These are phyloP conservation scores for Flaveria floridana DNA, from an alignment of 140 eudicot genomes.

Conservation along the genomic window DNA sequence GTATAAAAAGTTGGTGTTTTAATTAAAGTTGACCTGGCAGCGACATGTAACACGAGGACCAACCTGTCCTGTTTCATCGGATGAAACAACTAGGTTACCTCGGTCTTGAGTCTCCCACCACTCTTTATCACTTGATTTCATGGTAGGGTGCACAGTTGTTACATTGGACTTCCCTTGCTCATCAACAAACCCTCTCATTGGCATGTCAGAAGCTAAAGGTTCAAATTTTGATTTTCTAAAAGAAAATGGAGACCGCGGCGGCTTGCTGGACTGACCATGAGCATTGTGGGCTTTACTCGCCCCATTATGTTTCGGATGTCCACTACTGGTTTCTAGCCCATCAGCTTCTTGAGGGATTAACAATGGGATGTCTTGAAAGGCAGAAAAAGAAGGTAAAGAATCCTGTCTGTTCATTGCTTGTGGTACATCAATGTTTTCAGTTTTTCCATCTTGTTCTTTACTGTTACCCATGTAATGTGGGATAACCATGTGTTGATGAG, in stretches of 20 bases:
- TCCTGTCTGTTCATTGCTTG: conserved; percentile 49
- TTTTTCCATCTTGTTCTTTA: conserved; percentile 42
- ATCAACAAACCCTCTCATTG: conserved; percentile 89
- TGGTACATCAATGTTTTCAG: conserved; percentile 26
- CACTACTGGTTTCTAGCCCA: conserved; percentile 40
- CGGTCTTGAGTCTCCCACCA: conserved; percentile 96
- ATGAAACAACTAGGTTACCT: conserved; percentile 70
- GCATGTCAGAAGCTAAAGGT: conserved; percentile 58
- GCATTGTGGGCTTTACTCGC: conserved; percentile 33
- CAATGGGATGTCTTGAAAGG: conserved; percentile 83
- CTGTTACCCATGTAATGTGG: conserved; percentile 86
- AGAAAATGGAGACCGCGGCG: conserved; percentile 54
- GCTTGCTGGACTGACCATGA: conserved; percentile 55
- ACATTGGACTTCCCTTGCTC: conserved; percentile 33
- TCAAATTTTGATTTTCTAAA: conserved; percentile 60
- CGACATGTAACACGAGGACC: conserved; percentile 93
- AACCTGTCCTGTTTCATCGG: conserved; percentile 85
- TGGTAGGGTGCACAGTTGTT: background rate
- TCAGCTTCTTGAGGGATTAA: conserved; percentile 89
- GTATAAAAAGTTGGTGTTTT: background rate
- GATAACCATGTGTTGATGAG: conserved; percentile 98
- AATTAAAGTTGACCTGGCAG: conserved; percentile 63
- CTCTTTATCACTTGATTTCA: conserved; percentile 53
- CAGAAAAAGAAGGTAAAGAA: conserved; percentile 59
- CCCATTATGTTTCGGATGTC: conserved; percentile 39